Percentiles rank a stretch among this genome's conserved stretches.
Evolutionary conservation across 768 basidiomycete genomes (phyloP).

Genomic region (Amanita muscaria): DNA sequence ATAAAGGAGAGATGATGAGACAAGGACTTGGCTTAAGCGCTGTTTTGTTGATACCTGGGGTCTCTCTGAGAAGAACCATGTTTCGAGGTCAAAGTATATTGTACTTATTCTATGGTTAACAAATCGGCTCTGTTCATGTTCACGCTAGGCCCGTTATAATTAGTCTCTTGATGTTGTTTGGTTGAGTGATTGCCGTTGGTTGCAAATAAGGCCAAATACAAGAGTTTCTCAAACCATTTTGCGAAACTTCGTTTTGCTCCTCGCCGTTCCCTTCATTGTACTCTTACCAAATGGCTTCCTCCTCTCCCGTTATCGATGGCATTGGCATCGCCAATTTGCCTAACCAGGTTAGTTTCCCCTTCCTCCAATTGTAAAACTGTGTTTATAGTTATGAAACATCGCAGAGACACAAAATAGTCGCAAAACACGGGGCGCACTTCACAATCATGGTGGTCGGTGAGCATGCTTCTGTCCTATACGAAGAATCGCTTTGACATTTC

Average conservation of each 20-base stretch:
- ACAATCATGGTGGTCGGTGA: slow-evolving; percentile 98
- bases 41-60: too few species aligned
- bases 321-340: slow-evolving; percentile 96
- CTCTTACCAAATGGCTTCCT: slow-evolving; percentile 34
- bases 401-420: slow-evolving; percentile 98
- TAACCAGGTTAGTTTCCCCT: slow-evolving; percentile 67
- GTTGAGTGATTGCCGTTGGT: too few species aligned
- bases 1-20: background rate
- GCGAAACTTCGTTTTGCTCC: slow-evolving; percentile 15
- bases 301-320: slow-evolving; percentile 51
- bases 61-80: too few species aligned
- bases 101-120: too few species aligned
- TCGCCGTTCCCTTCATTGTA: slow-evolving; percentile 9
- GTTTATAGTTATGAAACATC: slow-evolving; percentile 17
- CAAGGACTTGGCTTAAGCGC: too few species aligned
- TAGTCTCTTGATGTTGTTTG: too few species aligned
- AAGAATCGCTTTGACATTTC: slow-evolving; percentile 6
- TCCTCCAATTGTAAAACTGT: background rate
- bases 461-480: slow-evolving; percentile 18
- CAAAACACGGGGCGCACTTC: slow-evolving; percentile 94
- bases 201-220: slow-evolving; percentile 17
- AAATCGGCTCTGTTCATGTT: too few species aligned
- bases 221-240: slow-evolving; percentile 29
- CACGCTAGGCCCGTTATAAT: too few species aligned
- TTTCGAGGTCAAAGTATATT: too few species aligned